Conservation (phyloP, 2,329 filamentous ascomycete genomes). For the Canariomyces notabilis region DNA sequence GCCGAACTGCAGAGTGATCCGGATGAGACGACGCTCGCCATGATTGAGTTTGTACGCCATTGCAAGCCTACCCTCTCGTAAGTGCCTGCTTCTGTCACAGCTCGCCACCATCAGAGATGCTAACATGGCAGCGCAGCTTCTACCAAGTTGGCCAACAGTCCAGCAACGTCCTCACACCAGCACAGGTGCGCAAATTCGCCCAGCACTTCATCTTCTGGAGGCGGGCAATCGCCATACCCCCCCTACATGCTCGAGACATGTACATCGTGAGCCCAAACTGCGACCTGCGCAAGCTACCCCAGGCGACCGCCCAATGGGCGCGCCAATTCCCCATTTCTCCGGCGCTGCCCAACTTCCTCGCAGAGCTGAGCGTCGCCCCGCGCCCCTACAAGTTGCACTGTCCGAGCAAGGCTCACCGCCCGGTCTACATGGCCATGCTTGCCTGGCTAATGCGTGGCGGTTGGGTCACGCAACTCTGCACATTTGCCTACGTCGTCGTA, state of each 20-base stretch:
- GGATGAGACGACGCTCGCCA: conserved; percentile 67
- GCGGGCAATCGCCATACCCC: conserved; percentile 83
- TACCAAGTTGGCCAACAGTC: conserved; percentile 60
- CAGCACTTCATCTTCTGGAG: conserved; percentile 96
- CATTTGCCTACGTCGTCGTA: conserved; percentile 84
- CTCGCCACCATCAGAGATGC: background rate
- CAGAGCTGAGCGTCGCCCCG: conserved; percentile 72
- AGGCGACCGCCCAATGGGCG: conserved; percentile 68
- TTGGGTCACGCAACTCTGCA: conserved; percentile 90
- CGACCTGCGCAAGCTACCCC: conserved; percentile 64
- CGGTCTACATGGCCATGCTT: conserved; percentile 82
- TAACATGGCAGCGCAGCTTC: conserved; percentile 39
- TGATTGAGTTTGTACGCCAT: conserved; percentile 76
- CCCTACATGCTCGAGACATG: conserved; percentile 80
- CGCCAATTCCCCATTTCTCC: conserved; percentile 78
- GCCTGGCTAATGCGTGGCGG: conserved; percentile 89
- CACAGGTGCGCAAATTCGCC: conserved; percentile 80
- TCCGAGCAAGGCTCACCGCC: conserved; percentile 81
- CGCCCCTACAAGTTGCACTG: conserved; percentile 79
- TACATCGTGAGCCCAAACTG: conserved; percentile 92
- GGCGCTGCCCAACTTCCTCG: conserved; percentile 80
- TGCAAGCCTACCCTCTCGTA: conserved; percentile 63
- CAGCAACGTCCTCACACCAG: conserved; percentile 66
- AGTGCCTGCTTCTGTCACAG: conserved; percentile 25
- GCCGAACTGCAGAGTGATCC: conserved; percentile 72